Evolutionary conservation across 1,284 basidiomycete species (phyloP), one percentile per base, ranked within the genome.

Genomic region (Tilletia walkeri): DNA sequence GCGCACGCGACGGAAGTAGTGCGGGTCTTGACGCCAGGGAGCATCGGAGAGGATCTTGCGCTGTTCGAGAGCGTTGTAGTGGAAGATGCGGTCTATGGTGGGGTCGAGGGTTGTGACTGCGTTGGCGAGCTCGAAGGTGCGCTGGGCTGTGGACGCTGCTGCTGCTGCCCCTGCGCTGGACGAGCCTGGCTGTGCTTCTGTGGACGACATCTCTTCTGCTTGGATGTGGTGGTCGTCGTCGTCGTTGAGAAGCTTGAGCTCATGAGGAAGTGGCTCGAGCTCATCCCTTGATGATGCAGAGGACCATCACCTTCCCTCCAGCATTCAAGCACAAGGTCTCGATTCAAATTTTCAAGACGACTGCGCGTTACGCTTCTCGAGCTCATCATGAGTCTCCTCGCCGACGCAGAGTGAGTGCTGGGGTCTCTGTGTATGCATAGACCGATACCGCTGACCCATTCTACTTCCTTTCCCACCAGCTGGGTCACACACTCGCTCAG

Each of bases 1-100:
- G 85, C 92, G 93, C 85, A 95, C 95, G 69, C 90, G 88, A 82
- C 92, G 93, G 86, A 98, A 98, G 86, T 93, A 93, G 79, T 94
- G 90, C 1, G 93, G 92, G 78, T 99, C 95, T 75, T 89, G 88
- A 71, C 88, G 88, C 95, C 96, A 99, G 61, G 93, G 93, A 54
- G 88, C 86, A 68, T 90, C 89, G 36, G 88, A 86, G 70, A 91
- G 89, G 72, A 96, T 88, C 67, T 86, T 84, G 75, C 85, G 88
- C 84, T 97, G 90, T 54, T 88, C 89, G 53, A 89, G 90, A 7
- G 85, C 86, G 82, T 96, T 91, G 78, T 90, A 95, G 20, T 69
- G 70, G 68, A 84, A 85, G 69, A 85, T 77, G 47, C 69, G 66
- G 41, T 80, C 80, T 54, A 76, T 69, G 10, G 72, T 73, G 6